Evolutionary conservation across 75 land plant genomes (phyloP), one percentile per base, ranked within the genome.

Genomic region (Selaginella moellendorffii): DNA sequence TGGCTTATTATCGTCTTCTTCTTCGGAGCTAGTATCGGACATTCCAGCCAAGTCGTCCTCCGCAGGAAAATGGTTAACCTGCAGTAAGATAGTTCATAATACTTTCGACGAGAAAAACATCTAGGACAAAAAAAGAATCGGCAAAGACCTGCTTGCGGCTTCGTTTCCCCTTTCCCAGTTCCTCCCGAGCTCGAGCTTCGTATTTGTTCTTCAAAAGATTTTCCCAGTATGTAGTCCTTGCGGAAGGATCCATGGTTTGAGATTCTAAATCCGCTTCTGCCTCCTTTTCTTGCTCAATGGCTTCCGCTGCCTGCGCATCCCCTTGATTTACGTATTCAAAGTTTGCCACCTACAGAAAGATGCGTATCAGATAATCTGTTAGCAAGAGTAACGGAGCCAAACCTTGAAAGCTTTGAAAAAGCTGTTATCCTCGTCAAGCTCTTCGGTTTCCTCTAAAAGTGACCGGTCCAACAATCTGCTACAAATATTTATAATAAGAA

Each of bases 391-490:
- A 10, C 52, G 2, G 2, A 9, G 52, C 2, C 17, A 36, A 28
- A 95, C 99, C 91, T 95, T 95, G 54, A 89, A 95, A 2, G 89
- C 97, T 73, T 90, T 95, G 52, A 90, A 54, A 67, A 95, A 77
- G 21, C 74, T 85, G 77, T 79, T 76, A 21, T 89, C 99, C 46
- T 83, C 96, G 58, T 95, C 99, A 30, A 80, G 82, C 28, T 71
- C 69, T 23, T 68, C 51, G 54, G 76, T 60, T 36, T 81, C 91
- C 31, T 95, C 97, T 19, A n/a, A 5, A 71, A 84, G 88, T 0
- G 95, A 86, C 28, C 99, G 91, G 65, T 95, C 81, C 26, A 95
- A 84, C 65, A 95, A 72, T 67, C 99, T 95, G 56, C n/a, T n/a
- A n/a, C n/a, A n/a, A n/a, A n/a, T n/a, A n/a, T n/a, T n/a, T n/a